Evolutionary conservation across 257 asterid genomes (phyloP).

Genomic region (Cordia subcordata): DNA sequence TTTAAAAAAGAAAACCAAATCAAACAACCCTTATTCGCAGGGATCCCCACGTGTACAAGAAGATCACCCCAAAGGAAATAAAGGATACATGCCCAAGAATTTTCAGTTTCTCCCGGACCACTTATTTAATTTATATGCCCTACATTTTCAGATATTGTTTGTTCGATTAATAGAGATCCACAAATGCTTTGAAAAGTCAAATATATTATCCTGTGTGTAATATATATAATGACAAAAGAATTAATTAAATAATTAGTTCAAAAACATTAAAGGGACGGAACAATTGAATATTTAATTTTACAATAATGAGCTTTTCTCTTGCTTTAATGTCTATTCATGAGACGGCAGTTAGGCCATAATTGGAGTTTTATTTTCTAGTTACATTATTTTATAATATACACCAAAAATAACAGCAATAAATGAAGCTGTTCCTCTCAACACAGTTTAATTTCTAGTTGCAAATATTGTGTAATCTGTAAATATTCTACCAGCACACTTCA

Average conservation of each 20-base stretch:
- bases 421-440: no score
- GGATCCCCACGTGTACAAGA: no score
- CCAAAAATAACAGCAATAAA: conserved; percentile 5
- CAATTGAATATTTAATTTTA: neutral
- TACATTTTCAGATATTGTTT: no score
- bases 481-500: conserved; percentile 2
- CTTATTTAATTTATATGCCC: no score
- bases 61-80: no score
- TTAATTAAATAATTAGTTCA: neutral
- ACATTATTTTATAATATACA: neutral
- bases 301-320: neutral
- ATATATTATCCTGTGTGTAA: no score
- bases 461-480: neutral
- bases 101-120: no score
- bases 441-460: conserved; percentile 1
- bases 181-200: no score
- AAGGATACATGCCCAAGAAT: no score
- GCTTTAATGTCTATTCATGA: neutral
- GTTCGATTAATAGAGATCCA: no score
- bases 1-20: no score
- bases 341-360: neutral
- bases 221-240: neutral
- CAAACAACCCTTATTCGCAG: no score
- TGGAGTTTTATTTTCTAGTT: neutral
- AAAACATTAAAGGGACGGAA: neutral